phyloP scores from a whole-genome alignment of 1,139 yeast genomes.

The Entelexis paramagnoliae region DNA sequence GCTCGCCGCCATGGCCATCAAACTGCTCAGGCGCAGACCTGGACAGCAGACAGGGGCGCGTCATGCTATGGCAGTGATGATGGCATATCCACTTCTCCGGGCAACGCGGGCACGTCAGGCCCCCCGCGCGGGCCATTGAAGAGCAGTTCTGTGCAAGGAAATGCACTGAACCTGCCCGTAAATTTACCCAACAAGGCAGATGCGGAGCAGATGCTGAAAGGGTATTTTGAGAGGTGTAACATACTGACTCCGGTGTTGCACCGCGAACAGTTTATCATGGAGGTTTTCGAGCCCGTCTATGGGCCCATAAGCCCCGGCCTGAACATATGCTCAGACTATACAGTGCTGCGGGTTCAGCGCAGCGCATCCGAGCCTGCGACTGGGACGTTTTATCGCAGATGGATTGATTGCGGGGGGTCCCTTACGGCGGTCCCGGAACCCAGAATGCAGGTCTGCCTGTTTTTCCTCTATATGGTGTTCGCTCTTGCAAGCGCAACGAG shows the following conservation, averaged over 20 bases:
- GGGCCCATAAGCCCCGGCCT: slow-evolving; percentile 50
- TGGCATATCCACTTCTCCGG: background rate
- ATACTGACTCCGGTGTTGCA: slow-evolving; percentile 75
- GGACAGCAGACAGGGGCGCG: slow-evolving; percentile 17
- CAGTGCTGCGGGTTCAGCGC: slow-evolving; percentile 26
- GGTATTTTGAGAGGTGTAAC: slow-evolving; percentile 69
- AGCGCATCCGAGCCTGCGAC: slow-evolving; percentile 20
- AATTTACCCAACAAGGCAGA: slow-evolving; percentile 56
- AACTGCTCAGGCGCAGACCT: background rate
- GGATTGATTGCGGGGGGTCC: slow-evolving; percentile 18
- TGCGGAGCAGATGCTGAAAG: slow-evolving; percentile 57
- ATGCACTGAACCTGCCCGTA: slow-evolving; percentile 12
- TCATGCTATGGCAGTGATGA: slow-evolving; percentile 36
- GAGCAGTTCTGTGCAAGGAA: slow-evolving; percentile 47
- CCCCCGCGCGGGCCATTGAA: slow-evolving; percentile 17
- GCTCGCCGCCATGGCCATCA: background rate
- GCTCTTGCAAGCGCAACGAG: slow-evolving; percentile 60
- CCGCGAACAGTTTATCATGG: slow-evolving; percentile 58
- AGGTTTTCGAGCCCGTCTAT: slow-evolving; percentile 66
- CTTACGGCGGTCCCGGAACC: slow-evolving; percentile 16
- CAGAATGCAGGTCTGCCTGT: slow-evolving; percentile 16
- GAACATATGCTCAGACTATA: slow-evolving; percentile 52
- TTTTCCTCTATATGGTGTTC: slow-evolving; percentile 37
- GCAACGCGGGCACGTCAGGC: background rate
- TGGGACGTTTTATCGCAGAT: slow-evolving; percentile 21